Conservation (phyloP, 2,329 filamentous ascomycete genomes). For the Colletotrichum zoysiae region DNA sequence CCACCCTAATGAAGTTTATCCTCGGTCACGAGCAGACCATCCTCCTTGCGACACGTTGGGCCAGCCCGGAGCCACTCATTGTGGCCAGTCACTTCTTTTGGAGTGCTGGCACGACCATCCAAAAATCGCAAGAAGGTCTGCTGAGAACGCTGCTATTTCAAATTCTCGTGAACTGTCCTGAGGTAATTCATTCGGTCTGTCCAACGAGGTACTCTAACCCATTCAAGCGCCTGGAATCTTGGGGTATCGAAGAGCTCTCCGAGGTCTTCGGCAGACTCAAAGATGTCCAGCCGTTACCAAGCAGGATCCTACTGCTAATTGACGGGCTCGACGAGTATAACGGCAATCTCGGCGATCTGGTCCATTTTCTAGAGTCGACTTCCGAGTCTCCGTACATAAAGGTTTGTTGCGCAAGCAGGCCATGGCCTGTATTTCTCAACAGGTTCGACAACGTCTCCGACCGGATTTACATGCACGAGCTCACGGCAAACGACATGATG, state of each 20-base stretch:
- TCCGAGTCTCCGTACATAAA: conserved; percentile 46
- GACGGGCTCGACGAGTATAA: conserved; percentile 53
- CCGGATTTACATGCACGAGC: conserved; percentile 44
- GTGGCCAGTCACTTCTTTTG: conserved; percentile 57
- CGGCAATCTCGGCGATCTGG: conserved; percentile 47
- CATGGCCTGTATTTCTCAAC: conserved; percentile 47
- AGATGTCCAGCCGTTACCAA: not conserved
- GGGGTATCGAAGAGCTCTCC: conserved; percentile 49
- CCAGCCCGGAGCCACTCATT: conserved; percentile 45
- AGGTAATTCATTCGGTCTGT: not conserved
- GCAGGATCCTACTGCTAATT: conserved; percentile 45
- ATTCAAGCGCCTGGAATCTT: conserved; percentile 32
- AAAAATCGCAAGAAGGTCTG: conserved; percentile 57
- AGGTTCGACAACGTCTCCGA: conserved; percentile 44
- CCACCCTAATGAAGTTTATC: conserved; percentile 58
- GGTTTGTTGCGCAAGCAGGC: conserved; percentile 51
- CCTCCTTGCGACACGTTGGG: conserved; percentile 50
- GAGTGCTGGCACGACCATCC: conserved; percentile 52
- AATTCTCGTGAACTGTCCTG: conserved; percentile 16
- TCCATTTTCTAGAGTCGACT: conserved; percentile 46
- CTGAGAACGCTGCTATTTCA: conserved; percentile 46
- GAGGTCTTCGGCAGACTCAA: conserved; percentile 40
- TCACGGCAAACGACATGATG: conserved; percentile 48
- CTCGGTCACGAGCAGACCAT: conserved; percentile 46
- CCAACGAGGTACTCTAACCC: not conserved